These are phyloP conservation scores for Allomyces arbusculus DNA, from an alignment of 192 early-diverging fungal genomes.

Conservation along the genomic window DNA sequence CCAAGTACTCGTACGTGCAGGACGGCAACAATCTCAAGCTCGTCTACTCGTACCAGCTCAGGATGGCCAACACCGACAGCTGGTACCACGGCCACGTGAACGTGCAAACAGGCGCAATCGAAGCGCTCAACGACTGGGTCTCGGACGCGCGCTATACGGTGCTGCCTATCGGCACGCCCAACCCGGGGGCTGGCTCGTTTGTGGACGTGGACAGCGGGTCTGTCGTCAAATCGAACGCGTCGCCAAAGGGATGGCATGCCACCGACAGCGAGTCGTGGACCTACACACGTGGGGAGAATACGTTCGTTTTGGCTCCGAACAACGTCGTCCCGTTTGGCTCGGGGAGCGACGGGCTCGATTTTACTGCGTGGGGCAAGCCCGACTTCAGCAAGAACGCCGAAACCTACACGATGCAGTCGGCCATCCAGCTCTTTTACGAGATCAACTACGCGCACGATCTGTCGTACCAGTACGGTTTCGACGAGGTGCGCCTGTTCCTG, in stretches of 20 bases:
- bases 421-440: slow-evolving; percentile 28
- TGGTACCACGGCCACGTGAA: slow-evolving; percentile 54
- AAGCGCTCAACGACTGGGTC: slow-evolving; percentile 68
- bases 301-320: slow-evolving; percentile 43
- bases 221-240: slow-evolving; percentile 27
- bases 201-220: slow-evolving; percentile 7
- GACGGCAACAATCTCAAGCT: slow-evolving; percentile 31
- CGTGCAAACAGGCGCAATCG: slow-evolving; percentile 32
- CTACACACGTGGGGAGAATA: slow-evolving; percentile 79
- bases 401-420: neutral
- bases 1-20: slow-evolving; percentile 41
- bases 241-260: slow-evolving; percentile 45
- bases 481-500: slow-evolving; percentile 10
- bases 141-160: slow-evolving; percentile 14
- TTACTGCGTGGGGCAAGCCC: slow-evolving; percentile 17
- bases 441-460: slow-evolving; percentile 21
- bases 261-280: slow-evolving; percentile 20
- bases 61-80: slow-evolving; percentile 41
- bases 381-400: neutral
- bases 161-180: slow-evolving; percentile 11
- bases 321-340: slow-evolving; percentile 11
- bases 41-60: slow-evolving; percentile 51
- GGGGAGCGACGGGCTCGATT: slow-evolving; percentile 13
- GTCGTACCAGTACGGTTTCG: slow-evolving; percentile 4
- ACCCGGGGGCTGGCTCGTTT: slow-evolving; percentile 25